Evolutionary conservation across 768 basidiomycete species (phyloP).

Genomic region (Tylopilus subfusipes): DNA sequence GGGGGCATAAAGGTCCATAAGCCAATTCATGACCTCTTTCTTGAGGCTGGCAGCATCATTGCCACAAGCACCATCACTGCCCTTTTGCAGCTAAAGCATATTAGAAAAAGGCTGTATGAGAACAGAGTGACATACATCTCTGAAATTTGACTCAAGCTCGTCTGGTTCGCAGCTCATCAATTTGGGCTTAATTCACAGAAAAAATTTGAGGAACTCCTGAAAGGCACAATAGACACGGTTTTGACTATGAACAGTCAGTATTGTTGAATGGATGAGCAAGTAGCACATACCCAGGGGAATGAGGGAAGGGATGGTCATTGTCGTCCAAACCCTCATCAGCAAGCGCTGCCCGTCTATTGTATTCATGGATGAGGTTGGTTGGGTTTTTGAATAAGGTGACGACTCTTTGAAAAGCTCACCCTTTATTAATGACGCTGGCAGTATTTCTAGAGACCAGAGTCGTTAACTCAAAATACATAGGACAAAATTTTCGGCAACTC

Average conservation of each 20-base stretch:
- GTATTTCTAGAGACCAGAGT: too few species aligned
- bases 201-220: neutral
- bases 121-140: neutral
- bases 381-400: too few species aligned
- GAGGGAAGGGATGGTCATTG: neutral
- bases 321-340: neutral
- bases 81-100: too few species aligned
- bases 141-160: neutral
- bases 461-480: too few species aligned
- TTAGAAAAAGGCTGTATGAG: too few species aligned
- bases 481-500: too few species aligned
- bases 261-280: too few species aligned
- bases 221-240: neutral
- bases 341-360: neutral
- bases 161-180: neutral
- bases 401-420: too few species aligned
- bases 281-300: neutral
- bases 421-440: too few species aligned
- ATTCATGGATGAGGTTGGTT: neutral
- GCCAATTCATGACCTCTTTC: neutral
- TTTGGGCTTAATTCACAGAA: neutral
- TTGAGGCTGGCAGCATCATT: neutral
- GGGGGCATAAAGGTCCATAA: neutral
- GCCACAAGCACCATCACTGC: neutral
- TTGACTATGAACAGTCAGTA: neutral